Evolutionary conservation across 768 basidiomycete genomes (phyloP).

Genomic region (Leccinum fibrillosum): DNA sequence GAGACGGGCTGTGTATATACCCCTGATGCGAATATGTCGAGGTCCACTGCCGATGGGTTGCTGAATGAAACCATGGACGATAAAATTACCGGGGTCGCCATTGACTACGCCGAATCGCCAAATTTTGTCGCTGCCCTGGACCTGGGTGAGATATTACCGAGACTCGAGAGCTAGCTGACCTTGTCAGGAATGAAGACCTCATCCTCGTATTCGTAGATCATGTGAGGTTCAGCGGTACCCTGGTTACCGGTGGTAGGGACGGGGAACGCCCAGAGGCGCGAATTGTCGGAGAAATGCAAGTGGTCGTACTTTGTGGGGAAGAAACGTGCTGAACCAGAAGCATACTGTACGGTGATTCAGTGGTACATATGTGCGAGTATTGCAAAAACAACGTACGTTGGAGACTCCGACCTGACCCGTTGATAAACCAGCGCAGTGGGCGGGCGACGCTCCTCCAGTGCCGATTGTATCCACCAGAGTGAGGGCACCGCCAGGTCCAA

Average conservation of each 20-base stretch:
- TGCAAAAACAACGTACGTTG: conserved; percentile 40
- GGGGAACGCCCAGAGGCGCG: conserved; percentile 54
- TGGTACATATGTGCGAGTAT: background rate
- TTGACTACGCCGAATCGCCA: conserved; percentile 45
- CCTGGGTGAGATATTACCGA: background rate
- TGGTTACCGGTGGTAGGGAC: conserved; percentile 28
- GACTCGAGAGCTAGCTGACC: conserved; percentile 33
- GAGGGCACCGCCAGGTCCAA: conserved; percentile 44
- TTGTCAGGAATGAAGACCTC: conserved; percentile 68
- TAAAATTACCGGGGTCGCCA: conserved; percentile 42
- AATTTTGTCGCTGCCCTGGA: conserved; percentile 63
- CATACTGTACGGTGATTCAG: conserved; percentile 37
- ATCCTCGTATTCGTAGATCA: conserved; percentile 50
- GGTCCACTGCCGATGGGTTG: conserved; percentile 61
- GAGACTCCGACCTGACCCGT: conserved; percentile 57
- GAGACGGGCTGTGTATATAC: conserved; percentile 19
- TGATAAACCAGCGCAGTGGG: conserved; percentile 48
- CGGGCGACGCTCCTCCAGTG: conserved; percentile 51
- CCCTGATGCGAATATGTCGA: conserved; percentile 42
- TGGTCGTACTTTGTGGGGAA: conserved; percentile 43
- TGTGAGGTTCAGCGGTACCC: conserved; percentile 59
- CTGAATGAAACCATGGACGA: conserved; percentile 57
- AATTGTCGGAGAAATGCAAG: conserved; percentile 31
- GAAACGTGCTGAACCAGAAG: conserved; percentile 51
- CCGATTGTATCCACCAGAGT: conserved; percentile 43